These are phyloP conservation scores for Tetrapisispora iriomotensis DNA, from an alignment of 805 yeast genomes.

Conservation along the genomic window DNA sequence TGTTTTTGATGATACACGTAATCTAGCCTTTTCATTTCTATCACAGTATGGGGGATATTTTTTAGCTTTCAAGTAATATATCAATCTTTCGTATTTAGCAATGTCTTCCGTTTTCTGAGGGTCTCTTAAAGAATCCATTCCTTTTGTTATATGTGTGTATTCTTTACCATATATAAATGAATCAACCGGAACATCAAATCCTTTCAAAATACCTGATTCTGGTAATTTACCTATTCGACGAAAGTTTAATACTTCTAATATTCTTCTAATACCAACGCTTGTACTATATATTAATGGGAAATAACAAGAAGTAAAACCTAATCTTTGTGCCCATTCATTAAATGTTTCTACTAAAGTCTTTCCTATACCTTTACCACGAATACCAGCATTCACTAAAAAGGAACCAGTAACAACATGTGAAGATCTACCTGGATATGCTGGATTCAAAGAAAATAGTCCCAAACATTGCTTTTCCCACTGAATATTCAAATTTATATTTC, in stretches of 20 bases:
- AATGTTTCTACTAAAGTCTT: constrained; percentile 73
- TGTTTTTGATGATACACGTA: constrained; percentile 63
- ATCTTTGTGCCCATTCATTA: constrained; percentile 80
- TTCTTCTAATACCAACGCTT: constrained; percentile 69
- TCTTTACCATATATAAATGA: constrained; percentile 79
- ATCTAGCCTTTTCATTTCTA: constrained; percentile 78
- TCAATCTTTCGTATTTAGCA: constrained; percentile 63
- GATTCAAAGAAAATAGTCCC: constrained; percentile 77
- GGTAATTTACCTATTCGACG: constrained; percentile 69
- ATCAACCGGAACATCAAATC: constrained; percentile 77
- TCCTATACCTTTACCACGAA: constrained; percentile 88
- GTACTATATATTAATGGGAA: constrained; percentile 85
- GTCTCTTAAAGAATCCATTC: constrained; percentile 23
- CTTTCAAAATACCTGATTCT: constrained; percentile 83
- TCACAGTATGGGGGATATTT: constrained; percentile 76
- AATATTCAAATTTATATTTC: constrained; percentile 30
- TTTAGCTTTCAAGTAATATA: constrained; percentile 71
- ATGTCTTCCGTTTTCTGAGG: constrained; percentile 20
- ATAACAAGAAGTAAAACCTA: constrained; percentile 77
- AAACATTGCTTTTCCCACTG: constrained; percentile 92
- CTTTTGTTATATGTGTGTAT: constrained; percentile 40
- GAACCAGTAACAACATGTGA: constrained; percentile 89
- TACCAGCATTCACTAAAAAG: constrained; percentile 85
- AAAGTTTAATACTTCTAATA: constrained; percentile 70
- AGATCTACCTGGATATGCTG: constrained; percentile 87